These are phyloP conservation scores for Teratosphaeria pseudoeucalypti DNA, from an alignment of 2,329 filamentous ascomycete species.

Conservation along the genomic window DNA sequence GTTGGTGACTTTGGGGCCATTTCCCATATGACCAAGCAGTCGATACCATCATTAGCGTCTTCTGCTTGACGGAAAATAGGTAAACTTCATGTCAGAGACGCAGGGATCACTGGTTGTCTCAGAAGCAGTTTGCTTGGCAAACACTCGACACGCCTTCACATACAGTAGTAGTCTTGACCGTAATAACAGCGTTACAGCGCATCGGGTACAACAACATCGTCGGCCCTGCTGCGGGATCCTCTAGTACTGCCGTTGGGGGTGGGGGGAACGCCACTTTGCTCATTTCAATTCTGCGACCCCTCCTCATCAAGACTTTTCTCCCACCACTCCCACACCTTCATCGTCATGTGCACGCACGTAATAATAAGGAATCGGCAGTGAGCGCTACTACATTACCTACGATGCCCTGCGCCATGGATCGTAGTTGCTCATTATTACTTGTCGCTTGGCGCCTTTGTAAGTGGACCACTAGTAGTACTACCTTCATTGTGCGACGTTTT, in stretches of 20 bases:
- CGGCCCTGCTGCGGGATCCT: background rate
- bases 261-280: background rate
- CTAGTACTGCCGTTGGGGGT: background rate
- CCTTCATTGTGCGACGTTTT: background rate
- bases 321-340: background rate
- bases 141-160: background rate
- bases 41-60: background rate
- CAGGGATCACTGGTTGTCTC: background rate
- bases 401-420: background rate
- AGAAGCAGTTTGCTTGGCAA: background rate
- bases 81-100: background rate
- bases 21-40: too few relatives aligned
- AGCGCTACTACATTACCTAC: background rate
- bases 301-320: background rate
- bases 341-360: background rate
- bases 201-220: background rate
- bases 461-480: background rate
- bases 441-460: background rate
- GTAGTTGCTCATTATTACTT: background rate
- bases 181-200: background rate
- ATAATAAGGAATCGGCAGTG: background rate
- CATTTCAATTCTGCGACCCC: background rate
- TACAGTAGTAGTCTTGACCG: background rate
- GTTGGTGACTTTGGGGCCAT: too few relatives aligned
- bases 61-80: background rate